Evolutionary conservation across 495 filamentous ascomycete species (phyloP).

Genomic region (Cryomyces antarcticus): DNA sequence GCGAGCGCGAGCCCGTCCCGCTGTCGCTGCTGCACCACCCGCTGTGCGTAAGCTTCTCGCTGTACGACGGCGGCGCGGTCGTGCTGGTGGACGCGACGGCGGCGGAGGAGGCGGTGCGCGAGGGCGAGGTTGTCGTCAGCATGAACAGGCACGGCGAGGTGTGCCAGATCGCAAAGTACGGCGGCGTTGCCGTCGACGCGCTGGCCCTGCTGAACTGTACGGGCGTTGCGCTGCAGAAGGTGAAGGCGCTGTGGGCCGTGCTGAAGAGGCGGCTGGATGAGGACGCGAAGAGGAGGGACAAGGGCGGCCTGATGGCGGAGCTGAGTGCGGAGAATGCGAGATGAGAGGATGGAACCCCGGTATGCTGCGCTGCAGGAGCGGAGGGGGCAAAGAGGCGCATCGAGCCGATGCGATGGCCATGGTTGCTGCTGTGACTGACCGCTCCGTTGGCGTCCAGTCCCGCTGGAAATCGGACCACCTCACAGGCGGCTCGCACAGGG

Average conservation of each 20-base stretch:
- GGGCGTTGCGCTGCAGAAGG: conserved; percentile 48
- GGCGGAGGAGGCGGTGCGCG: conserved; percentile 69
- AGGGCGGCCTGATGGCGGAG: conserved; percentile 53
- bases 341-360: neutral
- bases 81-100: conserved; percentile 58
- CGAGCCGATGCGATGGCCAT: no score
- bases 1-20: conserved; percentile 78
- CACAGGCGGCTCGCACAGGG: no score
- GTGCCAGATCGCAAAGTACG: conserved; percentile 75
- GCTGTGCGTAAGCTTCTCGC: conserved; percentile 67
- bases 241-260: conserved; percentile 51
- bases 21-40: conserved; percentile 79
- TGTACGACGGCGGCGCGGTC: conserved; percentile 42
- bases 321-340: conserved; percentile 63
- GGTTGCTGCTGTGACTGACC: no score
- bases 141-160: conserved; percentile 81
- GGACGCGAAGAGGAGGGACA: conserved; percentile 56
- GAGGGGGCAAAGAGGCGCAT: no score
- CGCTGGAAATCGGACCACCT: no score
- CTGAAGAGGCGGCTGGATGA: conserved; percentile 52
- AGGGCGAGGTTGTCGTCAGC: conserved; percentile 66
- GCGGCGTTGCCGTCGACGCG: conserved; percentile 62
- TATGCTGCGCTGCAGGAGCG: no score
- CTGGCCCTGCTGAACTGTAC: conserved; percentile 51
- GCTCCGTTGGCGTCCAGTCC: no score